A percentile compares a stretch with the other conserved stretches of the same genome.
Evolutionary conservation across 441 rosid species (phyloP).

Genomic region (Populus hybrid): DNA sequence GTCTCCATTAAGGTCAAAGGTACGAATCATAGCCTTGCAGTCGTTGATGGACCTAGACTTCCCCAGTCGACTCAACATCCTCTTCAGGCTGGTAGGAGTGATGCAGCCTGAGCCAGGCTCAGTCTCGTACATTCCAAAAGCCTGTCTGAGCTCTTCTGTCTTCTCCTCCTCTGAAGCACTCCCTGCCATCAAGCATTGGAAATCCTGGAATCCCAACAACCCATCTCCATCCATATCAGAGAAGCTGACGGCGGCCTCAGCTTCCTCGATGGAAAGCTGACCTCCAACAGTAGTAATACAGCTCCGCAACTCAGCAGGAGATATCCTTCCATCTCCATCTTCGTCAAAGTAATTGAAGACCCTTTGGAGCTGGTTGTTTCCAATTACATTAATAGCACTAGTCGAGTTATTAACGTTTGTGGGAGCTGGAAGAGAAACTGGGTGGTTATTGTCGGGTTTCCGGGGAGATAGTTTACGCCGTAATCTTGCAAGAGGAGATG

Average conservation of each 20-base stretch:
- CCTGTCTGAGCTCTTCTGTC: conserved; percentile 38
- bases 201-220: conserved; percentile 46
- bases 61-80: conserved; percentile 53
- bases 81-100: conserved; percentile 48
- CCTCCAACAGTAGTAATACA: conserved; percentile 47
- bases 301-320: conserved; percentile 47
- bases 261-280: conserved; percentile 46
- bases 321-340: conserved; percentile 56
- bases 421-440: neutral
- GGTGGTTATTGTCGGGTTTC: conserved; percentile 5
- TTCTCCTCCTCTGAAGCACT: conserved; percentile 36
- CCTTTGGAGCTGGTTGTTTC: conserved; percentile 26
- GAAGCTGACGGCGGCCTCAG: conserved; percentile 40
- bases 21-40: conserved; percentile 53
- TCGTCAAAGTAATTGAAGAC: conserved; percentile 61
- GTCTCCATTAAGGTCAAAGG: conserved; percentile 53
- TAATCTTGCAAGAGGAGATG: conserved; percentile 18
- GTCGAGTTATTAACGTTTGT: neutral
- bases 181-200: conserved; percentile 49
- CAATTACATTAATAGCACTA: neutral
- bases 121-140: conserved; percentile 50
- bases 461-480: conserved; percentile 29
- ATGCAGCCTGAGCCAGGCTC: conserved; percentile 48
- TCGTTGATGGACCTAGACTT: conserved; percentile 44
- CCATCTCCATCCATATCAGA: conserved; percentile 61